Evolutionary conservation across 345 rosid species (phyloP).

Genomic region (Melaleuca quinquenervia): DNA sequence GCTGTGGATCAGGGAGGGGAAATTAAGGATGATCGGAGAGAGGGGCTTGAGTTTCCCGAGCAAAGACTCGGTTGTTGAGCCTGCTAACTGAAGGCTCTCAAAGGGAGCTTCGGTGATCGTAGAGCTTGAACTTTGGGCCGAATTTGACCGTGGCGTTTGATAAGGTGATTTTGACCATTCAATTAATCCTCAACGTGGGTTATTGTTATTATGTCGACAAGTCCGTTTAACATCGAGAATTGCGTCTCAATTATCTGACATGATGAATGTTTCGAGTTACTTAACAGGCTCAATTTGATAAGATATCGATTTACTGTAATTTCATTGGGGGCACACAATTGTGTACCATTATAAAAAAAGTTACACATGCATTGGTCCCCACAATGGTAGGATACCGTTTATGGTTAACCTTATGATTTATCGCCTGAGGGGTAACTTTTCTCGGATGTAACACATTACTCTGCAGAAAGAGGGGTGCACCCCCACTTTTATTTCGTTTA

Average conservation of each 20-base stretch:
- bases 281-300: neutral
- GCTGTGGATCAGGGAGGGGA: constrained; percentile 24
- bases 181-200: neutral
- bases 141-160: neutral
- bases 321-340: fast-evolving
- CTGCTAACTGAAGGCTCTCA: constrained; percentile 25
- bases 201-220: neutral
- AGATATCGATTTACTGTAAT: neutral
- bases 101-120: constrained; percentile 8
- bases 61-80: constrained; percentile 1
- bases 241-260: neutral
- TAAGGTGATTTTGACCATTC: neutral
- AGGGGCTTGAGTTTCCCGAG: constrained; percentile 20
- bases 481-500: neutral
- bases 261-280: neutral
- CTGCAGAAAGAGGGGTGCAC: neutral
- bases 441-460: neutral
- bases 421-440: neutral
- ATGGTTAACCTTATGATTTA: neutral
- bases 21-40: constrained; percentile 25
- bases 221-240: neutral
- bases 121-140: neutral
- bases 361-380: neutral
- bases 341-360: neutral
- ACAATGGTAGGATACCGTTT: neutral